A percentile compares a stretch with the other conserved stretches of the same genome.
These are phyloP conservation scores for Aspergillus vadensis DNA, from an alignment of 2,329 filamentous ascomycete genomes.

Conservation along the genomic window DNA sequence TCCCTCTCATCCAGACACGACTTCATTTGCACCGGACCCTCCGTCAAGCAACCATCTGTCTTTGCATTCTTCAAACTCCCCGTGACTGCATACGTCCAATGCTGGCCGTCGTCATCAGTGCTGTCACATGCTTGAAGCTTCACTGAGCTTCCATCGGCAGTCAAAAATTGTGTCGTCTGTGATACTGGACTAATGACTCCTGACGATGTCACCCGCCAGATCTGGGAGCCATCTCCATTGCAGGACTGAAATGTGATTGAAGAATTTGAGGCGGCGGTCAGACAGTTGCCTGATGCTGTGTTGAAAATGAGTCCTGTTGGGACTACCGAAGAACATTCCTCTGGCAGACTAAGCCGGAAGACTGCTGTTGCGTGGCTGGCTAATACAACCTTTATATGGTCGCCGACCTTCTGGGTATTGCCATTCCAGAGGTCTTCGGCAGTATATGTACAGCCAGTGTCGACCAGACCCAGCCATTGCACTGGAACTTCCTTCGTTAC, in stretches of 20 bases:
- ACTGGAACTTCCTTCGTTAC: conserved; percentile 37
- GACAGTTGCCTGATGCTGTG: conserved; percentile 48
- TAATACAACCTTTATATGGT: conserved; percentile 32
- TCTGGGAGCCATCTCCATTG: conserved; percentile 44
- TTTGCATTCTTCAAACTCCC: conserved; percentile 47
- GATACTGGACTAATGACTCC: conserved; percentile 45
- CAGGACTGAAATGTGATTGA: conserved; percentile 41
- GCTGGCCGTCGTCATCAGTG: conserved; percentile 29
- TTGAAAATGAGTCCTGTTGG: conserved; percentile 56
- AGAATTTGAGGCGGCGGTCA: conserved; percentile 37
- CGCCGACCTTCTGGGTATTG: conserved; percentile 23
- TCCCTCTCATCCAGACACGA: conserved; percentile 43
- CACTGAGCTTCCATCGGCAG: conserved; percentile 20
- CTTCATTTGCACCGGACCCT: conserved; percentile 29
- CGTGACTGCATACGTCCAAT: conserved; percentile 49
- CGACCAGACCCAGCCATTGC: conserved; percentile 40
- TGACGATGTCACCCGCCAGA: conserved; percentile 43
- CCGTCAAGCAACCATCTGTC: conserved; percentile 44
- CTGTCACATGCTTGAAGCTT: conserved; percentile 17
- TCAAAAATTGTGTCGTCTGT: conserved; percentile 36
- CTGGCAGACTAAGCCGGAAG: conserved; percentile 44
- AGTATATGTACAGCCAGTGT: conserved; percentile 28
- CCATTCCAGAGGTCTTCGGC: conserved; percentile 52
- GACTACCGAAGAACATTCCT: conserved; percentile 28
- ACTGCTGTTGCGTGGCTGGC: conserved; percentile 46